These are phyloP conservation scores for Ophiocordyceps sinensis DNA, from an alignment of 2,329 filamentous ascomycete species.

Conservation along the genomic window DNA sequence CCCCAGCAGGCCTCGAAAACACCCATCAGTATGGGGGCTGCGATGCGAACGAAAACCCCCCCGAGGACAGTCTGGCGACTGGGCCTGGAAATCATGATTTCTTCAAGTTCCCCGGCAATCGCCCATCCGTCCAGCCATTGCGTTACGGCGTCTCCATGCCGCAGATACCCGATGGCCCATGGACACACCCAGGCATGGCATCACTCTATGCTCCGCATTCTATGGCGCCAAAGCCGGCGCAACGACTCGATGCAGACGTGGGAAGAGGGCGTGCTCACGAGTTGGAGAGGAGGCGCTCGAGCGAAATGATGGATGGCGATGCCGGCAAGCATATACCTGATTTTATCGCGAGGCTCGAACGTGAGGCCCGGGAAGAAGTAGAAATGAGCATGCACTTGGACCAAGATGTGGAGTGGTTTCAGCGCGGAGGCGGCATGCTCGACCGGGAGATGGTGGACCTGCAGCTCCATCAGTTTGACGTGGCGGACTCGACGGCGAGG, in stretches of 20 bases:
- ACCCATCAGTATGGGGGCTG: too few relatives aligned
- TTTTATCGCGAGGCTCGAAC: slow-evolving; percentile 14
- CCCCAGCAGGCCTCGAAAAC: too few relatives aligned
- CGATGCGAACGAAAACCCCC: too few relatives aligned
- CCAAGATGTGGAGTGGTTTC: too few relatives aligned
- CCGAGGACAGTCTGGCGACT: background rate
- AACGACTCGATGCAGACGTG: background rate
- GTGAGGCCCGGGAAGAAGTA: slow-evolving; percentile 5
- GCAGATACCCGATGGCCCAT: background rate
- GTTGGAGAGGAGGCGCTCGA: background rate
- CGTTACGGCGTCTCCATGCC: background rate
- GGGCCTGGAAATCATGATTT: background rate
- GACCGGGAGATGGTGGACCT: background rate
- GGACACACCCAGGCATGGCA: background rate
- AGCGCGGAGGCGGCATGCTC: background rate
- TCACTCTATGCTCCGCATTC: background rate
- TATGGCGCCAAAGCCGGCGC: background rate
- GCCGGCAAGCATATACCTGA: slow-evolving; percentile 9
- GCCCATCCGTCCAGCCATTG: background rate
- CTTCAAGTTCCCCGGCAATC: background rate
- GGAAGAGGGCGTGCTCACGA: too few relatives aligned
- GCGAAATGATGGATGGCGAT: background rate
- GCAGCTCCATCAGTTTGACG: background rate
- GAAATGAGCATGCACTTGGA: background rate
- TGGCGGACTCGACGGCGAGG: background rate